Conservation (phyloP, 345 rosid species). For the Populus simonii region DNA sequence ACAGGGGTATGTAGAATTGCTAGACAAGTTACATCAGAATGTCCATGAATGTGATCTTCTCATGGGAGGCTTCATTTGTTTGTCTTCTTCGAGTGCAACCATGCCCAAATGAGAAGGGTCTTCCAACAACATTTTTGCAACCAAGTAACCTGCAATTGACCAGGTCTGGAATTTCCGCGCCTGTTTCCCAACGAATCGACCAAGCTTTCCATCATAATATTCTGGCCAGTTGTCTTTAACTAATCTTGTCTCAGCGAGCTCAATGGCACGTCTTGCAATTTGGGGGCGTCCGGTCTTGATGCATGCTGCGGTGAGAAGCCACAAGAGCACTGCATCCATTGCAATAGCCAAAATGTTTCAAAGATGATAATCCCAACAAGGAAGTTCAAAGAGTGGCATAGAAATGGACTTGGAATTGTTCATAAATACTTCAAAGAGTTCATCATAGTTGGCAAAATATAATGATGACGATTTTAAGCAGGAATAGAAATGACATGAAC, state of each 20-base stretch:
- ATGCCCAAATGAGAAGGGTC: conserved; percentile 93
- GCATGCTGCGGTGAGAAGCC: conserved; percentile 90
- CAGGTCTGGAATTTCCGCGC: conserved; percentile 81
- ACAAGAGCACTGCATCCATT: conserved; percentile 61
- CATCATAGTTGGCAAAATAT: not conserved
- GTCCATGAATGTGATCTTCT: conserved; percentile 74
- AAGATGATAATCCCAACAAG: conserved; percentile 1
- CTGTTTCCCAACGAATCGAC: conserved; percentile 89
- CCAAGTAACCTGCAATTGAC: conserved; percentile 91
- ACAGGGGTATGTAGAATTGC: not conserved
- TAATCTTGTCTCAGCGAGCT: conserved; percentile 70
- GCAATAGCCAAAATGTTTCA: conserved; percentile 7
- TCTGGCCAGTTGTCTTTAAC: conserved; percentile 85
- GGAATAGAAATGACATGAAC: not conserved
- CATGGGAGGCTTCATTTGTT: conserved; percentile 68
- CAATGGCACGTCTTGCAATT: conserved; percentile 80
- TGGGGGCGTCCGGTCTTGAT: conserved; percentile 94
- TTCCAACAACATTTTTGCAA: conserved; percentile 94
- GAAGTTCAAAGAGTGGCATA: not conserved
- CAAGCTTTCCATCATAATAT: conserved; percentile 88
- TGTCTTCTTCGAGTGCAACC: conserved; percentile 85
- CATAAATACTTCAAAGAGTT: not conserved
- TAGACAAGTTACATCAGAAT: not conserved
- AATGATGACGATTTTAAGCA: not conserved
- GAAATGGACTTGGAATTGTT: no score